Percentiles rank a stretch among this genome's conserved stretches.
These are phyloP conservation scores for Colletotrichum horii DNA, from an alignment of 2,329 filamentous ascomycete species.

Conservation along the genomic window DNA sequence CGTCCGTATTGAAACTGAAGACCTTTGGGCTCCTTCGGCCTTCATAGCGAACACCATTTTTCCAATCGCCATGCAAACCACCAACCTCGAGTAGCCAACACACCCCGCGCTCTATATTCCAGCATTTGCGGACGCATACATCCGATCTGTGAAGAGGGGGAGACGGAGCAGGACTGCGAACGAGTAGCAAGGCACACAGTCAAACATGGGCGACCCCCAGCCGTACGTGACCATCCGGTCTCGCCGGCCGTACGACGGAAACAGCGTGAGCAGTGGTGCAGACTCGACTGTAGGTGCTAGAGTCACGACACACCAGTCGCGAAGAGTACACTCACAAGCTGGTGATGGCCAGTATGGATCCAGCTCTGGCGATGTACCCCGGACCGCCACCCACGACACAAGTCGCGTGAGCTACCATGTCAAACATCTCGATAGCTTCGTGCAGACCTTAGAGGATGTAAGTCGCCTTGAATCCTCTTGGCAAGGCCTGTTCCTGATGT, in stretches of 20 bases:
- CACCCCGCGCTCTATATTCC: neutral
- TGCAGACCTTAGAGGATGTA: conserved; percentile 59
- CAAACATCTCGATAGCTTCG: conserved; percentile 60
- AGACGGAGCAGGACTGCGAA: neutral
- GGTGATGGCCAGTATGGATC: conserved; percentile 47
- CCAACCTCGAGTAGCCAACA: neutral
- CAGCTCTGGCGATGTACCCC: conserved; percentile 41
- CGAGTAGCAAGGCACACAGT: neutral
- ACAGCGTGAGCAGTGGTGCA: conserved; percentile 51
- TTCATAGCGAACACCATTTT: neutral
- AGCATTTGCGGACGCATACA: neutral
- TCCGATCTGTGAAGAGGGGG: neutral
- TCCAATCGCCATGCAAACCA: neutral
- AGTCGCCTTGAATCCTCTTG: conserved; percentile 26
- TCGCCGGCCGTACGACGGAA: conserved; percentile 48
- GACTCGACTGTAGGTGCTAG: conserved; percentile 52
- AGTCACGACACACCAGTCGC: neutral
- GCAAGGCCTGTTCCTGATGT: neutral
- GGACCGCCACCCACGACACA: conserved; percentile 59
- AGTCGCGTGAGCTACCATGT: conserved; percentile 64
- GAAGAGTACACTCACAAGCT: conserved; percentile 18
- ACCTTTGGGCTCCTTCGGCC: conserved; percentile 6
- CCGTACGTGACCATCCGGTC: conserved; percentile 61
- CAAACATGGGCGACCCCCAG: conserved; percentile 30
- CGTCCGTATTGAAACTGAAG: neutral